Evolutionary conservation across 805 yeast genomes (phyloP).

Genomic region (Kurtzmaniella cleridarum): DNA sequence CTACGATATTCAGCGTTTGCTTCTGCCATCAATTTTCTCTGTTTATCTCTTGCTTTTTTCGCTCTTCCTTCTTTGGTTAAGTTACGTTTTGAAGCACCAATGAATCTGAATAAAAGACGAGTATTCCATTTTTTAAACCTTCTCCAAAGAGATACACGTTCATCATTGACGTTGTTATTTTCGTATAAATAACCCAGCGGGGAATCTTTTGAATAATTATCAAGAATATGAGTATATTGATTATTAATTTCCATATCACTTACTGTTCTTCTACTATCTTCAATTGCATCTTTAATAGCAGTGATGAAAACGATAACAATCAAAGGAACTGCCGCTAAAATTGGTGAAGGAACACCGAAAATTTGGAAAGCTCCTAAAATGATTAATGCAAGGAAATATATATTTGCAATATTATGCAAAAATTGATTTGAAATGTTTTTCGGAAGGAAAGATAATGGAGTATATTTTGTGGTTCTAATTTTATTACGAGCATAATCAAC

Average conservation of each 20-base stretch:
- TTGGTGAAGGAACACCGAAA: constrained; percentile 80
- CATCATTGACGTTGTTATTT: constrained; percentile 60
- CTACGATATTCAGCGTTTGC: constrained; percentile 11
- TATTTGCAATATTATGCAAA: constrained; percentile 75
- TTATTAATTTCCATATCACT: constrained; percentile 74
- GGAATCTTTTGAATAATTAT: constrained; percentile 16
- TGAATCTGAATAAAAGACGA: constrained; percentile 19
- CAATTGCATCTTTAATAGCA: constrained; percentile 74
- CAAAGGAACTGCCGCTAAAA: constrained; percentile 68
- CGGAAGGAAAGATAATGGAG: constrained; percentile 84
- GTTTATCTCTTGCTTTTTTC: constrained; percentile 17
- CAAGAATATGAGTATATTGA: constrained; percentile 61
- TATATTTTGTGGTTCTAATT: constrained; percentile 91
- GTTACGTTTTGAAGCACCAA: constrained; percentile 23
- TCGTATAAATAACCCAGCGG: constrained; percentile 16
- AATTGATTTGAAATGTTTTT: constrained; percentile 79
- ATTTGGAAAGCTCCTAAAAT: constrained; percentile 74
- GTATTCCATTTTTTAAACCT: constrained; percentile 52
- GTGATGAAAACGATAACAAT: constrained; percentile 73
- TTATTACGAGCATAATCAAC: constrained; percentile 78
- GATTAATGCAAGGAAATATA: constrained; percentile 75
- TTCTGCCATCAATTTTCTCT: constrained; percentile 5
- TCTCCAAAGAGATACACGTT: constrained; percentile 64
- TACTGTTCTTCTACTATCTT: constrained; percentile 70
- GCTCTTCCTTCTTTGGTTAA: constrained; percentile 34